Evolutionary conservation across 2,329 filamentous ascomycete species (phyloP), one percentile per base, ranked within the genome.

Genomic region (Diaporthe velutina): DNA sequence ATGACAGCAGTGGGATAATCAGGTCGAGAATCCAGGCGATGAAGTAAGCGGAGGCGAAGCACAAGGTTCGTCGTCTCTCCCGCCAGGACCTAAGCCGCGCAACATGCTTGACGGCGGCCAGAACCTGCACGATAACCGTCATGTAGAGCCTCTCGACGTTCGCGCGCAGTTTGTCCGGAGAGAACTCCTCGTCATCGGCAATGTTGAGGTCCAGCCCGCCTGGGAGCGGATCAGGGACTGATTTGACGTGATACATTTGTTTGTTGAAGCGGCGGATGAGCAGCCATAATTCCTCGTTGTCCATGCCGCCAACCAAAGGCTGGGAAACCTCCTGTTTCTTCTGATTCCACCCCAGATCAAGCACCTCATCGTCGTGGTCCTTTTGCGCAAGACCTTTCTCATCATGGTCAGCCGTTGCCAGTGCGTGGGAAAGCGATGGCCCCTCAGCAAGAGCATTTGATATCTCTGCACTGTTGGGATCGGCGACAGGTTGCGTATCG

Each of bases 61-160:
- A 86, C 0, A 89, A 85, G 0, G 95, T 97, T 64, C 95, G 87
- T 72, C 88, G 86, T 8, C 86, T 88, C 82, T 98, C 95, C 7
- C 90, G 88, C 95, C 95, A 98, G 1, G 94, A 96, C 22, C 95
- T 88, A 8, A 98, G 84, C 17, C 95, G 88, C 3, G 90, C 92
- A 76, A 96, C 88, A 75, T 98, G 95, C 79, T 97, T 96, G 75
- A 90, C 89, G 22, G 90, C 88, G 0, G 86, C 88, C 57, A 95
- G 88, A 17, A 95, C 60, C 19, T 91, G 88, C 66, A 96, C 89
- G 10, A 93, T 86, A 0, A 97, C 90, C 0, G 93, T 94, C 88
- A 95, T 95, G 81, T 97, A 97, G 15, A 97, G 85, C 19, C 95
- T 88, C 83, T 97, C 95, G 5, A 97, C 81, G 71, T 93, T 95